phyloP scores from a whole-genome alignment of 2,329 filamentous ascomycete species.

The Pseudofabraea citricarpa region DNA sequence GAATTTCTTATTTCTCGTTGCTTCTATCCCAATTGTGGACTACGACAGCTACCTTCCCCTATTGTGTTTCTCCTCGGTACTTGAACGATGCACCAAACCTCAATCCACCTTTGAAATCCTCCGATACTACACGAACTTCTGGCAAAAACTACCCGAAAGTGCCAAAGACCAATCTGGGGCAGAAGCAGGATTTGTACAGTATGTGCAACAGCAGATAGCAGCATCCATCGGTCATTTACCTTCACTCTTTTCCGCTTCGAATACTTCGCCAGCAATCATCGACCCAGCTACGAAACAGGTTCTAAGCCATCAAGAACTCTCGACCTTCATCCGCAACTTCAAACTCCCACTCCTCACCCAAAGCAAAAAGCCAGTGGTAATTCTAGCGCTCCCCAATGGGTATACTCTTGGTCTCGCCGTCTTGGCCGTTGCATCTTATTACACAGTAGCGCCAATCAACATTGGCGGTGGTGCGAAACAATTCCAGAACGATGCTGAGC shows the following conservation, averaged over 20 bases:
- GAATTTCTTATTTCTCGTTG: not conserved
- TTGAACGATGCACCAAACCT: not conserved
- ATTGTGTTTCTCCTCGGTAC: not conserved
- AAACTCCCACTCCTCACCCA: slow-evolving; percentile 20
- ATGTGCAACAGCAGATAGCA: not conserved
- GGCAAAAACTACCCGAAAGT: slow-evolving; percentile 32
- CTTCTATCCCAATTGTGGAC: not conserved
- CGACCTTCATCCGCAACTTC: slow-evolving; percentile 30
- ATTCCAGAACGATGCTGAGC: slow-evolving; percentile 43
- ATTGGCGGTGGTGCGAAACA: slow-evolving; percentile 43
- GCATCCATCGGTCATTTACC: not conserved
- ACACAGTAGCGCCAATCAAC: slow-evolving; percentile 47
- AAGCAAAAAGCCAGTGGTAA: slow-evolving; percentile 31
- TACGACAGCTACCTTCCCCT: not conserved
- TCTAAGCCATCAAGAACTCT: slow-evolving; percentile 29
- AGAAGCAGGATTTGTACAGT: not conserved
- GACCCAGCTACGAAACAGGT: slow-evolving; percentile 1
- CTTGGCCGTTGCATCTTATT: slow-evolving; percentile 44
- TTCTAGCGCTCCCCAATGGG: slow-evolving; percentile 48
- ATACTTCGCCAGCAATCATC: not conserved
- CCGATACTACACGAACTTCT: slow-evolving; percentile 30
- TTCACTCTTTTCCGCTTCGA: not conserved
- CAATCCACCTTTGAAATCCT: slow-evolving; percentile 26
- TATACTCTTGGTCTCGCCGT: slow-evolving; percentile 44
- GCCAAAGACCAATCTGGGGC: slow-evolving; percentile 24